These are phyloP conservation scores for Sindora glabra DNA, from an alignment of 306 rosid genomes.

Conservation along the genomic window DNA sequence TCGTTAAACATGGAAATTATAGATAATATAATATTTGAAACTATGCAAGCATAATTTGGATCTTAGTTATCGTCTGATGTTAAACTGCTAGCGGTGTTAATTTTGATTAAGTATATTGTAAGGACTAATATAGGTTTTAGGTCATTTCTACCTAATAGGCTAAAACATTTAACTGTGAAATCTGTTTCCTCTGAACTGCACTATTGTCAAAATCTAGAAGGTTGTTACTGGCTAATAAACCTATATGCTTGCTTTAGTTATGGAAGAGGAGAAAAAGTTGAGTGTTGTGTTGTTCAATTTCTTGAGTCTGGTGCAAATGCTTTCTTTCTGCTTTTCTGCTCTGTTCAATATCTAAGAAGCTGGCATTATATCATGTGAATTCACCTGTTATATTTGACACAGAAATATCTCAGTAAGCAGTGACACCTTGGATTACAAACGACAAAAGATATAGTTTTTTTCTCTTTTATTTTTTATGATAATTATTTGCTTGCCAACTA, in stretches of 20 bases:
- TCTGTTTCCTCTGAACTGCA: not conserved
- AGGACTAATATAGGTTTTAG: too few species aligned
- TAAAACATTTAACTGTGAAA: not conserved
- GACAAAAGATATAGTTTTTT: not conserved
- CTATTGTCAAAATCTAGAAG: not conserved
- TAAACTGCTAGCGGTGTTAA: not conserved
- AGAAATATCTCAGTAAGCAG: slow-evolving; percentile 2
- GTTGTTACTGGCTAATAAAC: slow-evolving; percentile 2
- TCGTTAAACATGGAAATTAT: not conserved
- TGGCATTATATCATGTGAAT: not conserved
- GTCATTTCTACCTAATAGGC: not conserved
- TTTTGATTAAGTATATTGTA: not conserved
- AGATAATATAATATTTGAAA: not conserved
- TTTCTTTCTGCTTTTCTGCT: slow-evolving; percentile 3
- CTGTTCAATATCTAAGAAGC: not conserved
- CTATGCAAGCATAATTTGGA: slow-evolving; percentile 8
- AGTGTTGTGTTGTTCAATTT: not conserved
- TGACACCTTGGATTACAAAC: not conserved
- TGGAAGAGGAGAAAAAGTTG: not conserved
- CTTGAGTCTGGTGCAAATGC: not conserved
- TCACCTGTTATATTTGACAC: not conserved
- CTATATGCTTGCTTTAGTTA: slow-evolving; percentile 6
- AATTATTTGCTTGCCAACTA: not conserved
- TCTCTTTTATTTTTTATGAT: slow-evolving; percentile 1
- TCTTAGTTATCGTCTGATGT: slow-evolving; percentile 5